Conservation (phyloP, 305 asterid genomes). For the Fraxinus floribunda region DNA sequence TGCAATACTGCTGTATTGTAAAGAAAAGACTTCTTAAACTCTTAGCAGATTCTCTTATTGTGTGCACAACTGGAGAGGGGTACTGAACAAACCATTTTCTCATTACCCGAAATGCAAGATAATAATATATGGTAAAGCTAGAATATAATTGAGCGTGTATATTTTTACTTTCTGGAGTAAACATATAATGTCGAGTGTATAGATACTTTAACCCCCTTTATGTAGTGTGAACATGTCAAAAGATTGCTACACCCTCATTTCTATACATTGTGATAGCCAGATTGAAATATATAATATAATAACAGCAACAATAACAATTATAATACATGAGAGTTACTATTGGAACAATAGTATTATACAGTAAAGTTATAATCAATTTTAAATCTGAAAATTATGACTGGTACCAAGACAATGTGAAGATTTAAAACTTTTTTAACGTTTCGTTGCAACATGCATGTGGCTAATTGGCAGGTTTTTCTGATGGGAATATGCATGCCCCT, state of each 20-base stretch:
- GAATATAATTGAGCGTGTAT: neutral
- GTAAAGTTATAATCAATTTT: neutral
- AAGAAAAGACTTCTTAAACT: neutral
- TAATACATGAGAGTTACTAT: neutral
- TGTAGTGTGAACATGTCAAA: neutral
- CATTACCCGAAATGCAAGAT: neutral
- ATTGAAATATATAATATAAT: neutral
- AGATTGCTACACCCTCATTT: neutral
- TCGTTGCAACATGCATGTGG: neutral
- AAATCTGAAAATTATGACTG: neutral
- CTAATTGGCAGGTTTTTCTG: conserved; percentile 50
- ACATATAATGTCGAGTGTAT: neutral
- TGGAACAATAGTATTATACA: too few species aligned
- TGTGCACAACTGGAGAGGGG: neutral
- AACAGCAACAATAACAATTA: neutral
- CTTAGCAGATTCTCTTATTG: neutral
- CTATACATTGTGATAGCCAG: neutral
- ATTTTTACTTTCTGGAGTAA: neutral
- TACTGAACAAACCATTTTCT: neutral
- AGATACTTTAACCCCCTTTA: neutral
- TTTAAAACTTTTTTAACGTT: neutral
- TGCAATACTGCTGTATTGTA: neutral
- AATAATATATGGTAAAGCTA: neutral
- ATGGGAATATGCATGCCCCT: conserved; percentile 80
- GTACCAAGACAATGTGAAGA: neutral